Evolutionary conservation across 1,284 basidiomycete genomes (phyloP), one percentile per base, ranked within the genome.

Genomic region (Cryptococcus jaspeensis): DNA sequence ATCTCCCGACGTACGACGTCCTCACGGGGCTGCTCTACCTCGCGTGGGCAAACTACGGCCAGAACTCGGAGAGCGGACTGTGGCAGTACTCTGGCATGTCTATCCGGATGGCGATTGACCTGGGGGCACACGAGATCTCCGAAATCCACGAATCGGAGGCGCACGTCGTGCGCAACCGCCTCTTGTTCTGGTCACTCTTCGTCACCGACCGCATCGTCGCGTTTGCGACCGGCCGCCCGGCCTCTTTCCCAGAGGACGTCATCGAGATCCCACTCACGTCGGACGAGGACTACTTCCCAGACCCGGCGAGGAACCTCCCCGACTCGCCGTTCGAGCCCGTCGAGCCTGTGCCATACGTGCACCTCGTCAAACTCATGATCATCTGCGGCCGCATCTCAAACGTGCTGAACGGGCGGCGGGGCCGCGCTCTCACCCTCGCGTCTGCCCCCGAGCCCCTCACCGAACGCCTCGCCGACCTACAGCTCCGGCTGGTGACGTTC

Each of bases 201-300:
- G 60, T 79, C 18, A 78, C 75, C n/a, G 79, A 80, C 62, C 71
- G 78, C 6, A 73, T 79, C n/a, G 62, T 80, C 4, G 73, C 78
- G 11, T 78, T 80, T 48, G 66, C 61, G 3, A 67, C 64, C 0
- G 68, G 70, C 23, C 56, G 70, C 46, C 72, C 77, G 2, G 66
- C 68, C 0, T 70, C 70, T 37, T 78, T 80, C 45, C 73, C 73
- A 5, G 79, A 79, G 58, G 78, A 78, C 44, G 72, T 78, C 37
- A 72, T 80, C 38, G 79, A 80, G 58, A 74, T 80, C 9, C 77
- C 78, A 8, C 56, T 80, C 8, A 78, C 79, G 0, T 61, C 65
- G 23, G 75, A 79, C 57, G 66, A 71, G 41, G 78, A 80, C 49
- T 75, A 78, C 56, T 75, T 70, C 56, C 77, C 71, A 22, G 73